Base-by-base conservation (phyloP, 208 protist species). In the Trypanosoma brucei region DNA sequence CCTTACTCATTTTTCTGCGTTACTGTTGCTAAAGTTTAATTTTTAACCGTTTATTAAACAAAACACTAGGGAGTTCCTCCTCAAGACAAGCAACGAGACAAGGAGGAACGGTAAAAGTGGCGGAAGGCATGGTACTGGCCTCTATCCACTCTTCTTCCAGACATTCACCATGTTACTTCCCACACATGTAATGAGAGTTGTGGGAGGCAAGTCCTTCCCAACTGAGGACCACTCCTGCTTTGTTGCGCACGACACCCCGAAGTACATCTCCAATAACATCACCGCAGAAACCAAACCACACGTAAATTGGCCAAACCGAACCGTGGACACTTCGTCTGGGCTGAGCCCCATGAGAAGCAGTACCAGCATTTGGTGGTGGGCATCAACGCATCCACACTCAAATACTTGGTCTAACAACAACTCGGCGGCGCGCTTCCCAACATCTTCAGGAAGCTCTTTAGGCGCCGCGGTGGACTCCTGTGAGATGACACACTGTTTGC, bases 301-400 rank as follows among this genome's bases (percentile, higher is more conserved):
- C 7, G 81, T 88, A 34, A 92, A 68, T 55, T 83, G 65, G 8
- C 93, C 93, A 50, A 97, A 86, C 11, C 92, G 87, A n/a, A 97
- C 71, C 2, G 85, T 91, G 1, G 92, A 97, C 39, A 97, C 79
- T 59, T 97, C 90, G 60, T 97, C 91, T 14, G 92, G 87, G 34
- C 80, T 81, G 34, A 97, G 68, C 3, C 84, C 89, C 93, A 97
- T 97, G 44, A 97, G 78, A 60, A 97, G 70, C 69, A 97, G 67
- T 45, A 92, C 81, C 34, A 95, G 53, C 71, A 94, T 83, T 59
- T 98, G 93, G 70, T 97, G 87, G 62, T 92, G 81, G 13, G 65
- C 73, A 58, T 98, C 93, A 5, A 97, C 86, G 57, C 80, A 95
- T 34, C 92, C 92, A 51, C 93, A 91, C 31, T 81, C 68, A 70